Conservation (phyloP, 495 filamentous ascomycete species). For the Hypoxylon lienhwacheense region DNA sequence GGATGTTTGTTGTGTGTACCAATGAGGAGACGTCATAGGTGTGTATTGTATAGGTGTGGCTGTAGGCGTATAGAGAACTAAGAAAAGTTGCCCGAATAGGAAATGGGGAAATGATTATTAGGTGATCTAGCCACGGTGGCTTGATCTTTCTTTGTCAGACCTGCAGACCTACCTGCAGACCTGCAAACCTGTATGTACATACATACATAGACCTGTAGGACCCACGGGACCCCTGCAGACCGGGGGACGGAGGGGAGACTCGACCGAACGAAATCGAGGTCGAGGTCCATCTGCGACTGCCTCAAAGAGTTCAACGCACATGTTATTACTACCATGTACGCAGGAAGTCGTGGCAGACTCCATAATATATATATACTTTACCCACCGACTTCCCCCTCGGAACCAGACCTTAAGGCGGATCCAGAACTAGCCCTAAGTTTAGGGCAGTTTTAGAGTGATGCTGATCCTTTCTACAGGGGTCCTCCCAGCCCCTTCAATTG, state of each 20-base stretch:
- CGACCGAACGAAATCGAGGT: too few species aligned
- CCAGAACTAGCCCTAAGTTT: slow-evolving; percentile 17
- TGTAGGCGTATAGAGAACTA: too few species aligned
- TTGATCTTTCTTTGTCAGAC: slow-evolving; percentile 12
- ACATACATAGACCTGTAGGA: too few species aligned
- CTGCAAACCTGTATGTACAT: too few species aligned
- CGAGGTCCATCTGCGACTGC: slow-evolving; percentile 2
- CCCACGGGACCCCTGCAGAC: too few species aligned
- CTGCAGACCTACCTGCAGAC: too few species aligned
- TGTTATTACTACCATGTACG: not conserved
- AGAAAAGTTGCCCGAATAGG: not conserved
- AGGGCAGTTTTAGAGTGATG: slow-evolving; percentile 19
- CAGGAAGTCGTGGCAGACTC: slow-evolving; percentile 8
- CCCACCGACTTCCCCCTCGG: slow-evolving; percentile 24
- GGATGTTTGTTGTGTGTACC: too few species aligned
- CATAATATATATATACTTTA: too few species aligned
- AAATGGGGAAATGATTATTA: too few species aligned
- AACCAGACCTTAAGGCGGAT: slow-evolving; percentile 22
- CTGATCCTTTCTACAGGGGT: slow-evolving; percentile 27
- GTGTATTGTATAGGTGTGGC: slow-evolving; percentile 21
- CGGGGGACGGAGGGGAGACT: too few species aligned
- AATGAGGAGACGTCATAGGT: slow-evolving; percentile 32
- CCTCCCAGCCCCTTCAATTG: slow-evolving; percentile 41
- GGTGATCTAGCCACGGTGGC: slow-evolving; percentile 37
- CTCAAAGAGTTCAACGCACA: slow-evolving; percentile 9